Evolutionary conservation across 805 yeast species (phyloP), one percentile per base, ranked within the genome.

Genomic region (Hanseniaspora taiwanica): DNA sequence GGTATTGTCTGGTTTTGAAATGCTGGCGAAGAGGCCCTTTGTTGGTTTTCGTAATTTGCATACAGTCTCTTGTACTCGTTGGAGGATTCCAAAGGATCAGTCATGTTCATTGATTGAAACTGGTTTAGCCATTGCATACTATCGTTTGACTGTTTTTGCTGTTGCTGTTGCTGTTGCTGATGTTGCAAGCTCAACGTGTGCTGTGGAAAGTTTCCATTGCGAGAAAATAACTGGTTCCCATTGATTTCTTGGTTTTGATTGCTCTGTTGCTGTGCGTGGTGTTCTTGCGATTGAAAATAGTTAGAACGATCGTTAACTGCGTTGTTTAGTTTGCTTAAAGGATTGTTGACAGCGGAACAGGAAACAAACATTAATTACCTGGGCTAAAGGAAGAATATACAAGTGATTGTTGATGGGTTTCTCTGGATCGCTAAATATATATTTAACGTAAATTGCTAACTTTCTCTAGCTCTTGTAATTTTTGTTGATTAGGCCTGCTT

Each of bases 71-170:
- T 55, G 40, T 58, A 58, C 25, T 50, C 54, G 13, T 48, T 40
- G 34, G 52, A 47, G 35, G 55, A 55, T 42, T 56, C 60, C 38
- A 52, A 17, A 12, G 56, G 55, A 40, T 58, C 63, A 4, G 48
- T 46, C 6, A 58, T 43, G 17, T 45, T 42, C 50, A 58, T 50
- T 3, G 49, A 42, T 1, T 58, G 44, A 27, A 56, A 54, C 40
- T 58, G 53, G 13, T 46, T 38, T 10, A 53, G 24, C 56, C 58
- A 52, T 8, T 37, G 29, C 33, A 29, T 12, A 7, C 29, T 29
- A 8, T 29, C 14, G n/a, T 16, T 18, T 29, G 9, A 10, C 14
- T 29, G 18, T 29, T 6, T 4, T 5, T 8, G 33, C 14, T 29
- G 7, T 4, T 29, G 33, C 9, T 25, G 33, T n/a, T 6, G 4